Evolutionary conservation across 345 rosid genomes (phyloP), one percentile per base, ranked within the genome.

Genomic region (Diplotaxis tenuifolia): DNA sequence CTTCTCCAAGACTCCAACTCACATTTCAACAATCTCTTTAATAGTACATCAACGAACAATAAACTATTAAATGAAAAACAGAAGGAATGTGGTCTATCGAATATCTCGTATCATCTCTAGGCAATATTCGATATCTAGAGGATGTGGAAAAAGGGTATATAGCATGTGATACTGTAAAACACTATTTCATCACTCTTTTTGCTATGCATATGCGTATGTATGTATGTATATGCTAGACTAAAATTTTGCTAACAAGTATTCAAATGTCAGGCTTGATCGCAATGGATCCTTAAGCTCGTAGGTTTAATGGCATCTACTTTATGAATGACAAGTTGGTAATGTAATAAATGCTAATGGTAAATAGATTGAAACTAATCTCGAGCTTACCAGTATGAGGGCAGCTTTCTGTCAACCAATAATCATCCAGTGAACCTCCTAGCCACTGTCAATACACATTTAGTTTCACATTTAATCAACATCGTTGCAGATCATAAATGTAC

Each of bases 11-110:
- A 42, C 36, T 60, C 59, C 18, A 14, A 21, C 36, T 62, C 76
- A 52, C 38, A 72, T 63, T 70, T 62, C 60, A 61, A 61, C 14
- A 6, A 6, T 62, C 29, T 58, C 70, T 53, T 38, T 28, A 5
- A 6, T 3, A 14, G 25, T 40, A 29, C 54, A 57, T 36, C 55
- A 28, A 29, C 23, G 21, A 72, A 14, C 32, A 4, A 73, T 14
- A 67, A 23, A 59, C 9, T 55, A 15, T 21, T 20, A 57, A 42
- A 20, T 31, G 9, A 53, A 28, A 19, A 56, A 32, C 16, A n/a
- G 54, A 54, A 42, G 49, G 19, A 40, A 40, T 11, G 23, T 6
- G 34, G 34, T 29, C 34, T 29, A 6, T 29, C 6, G 7, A 29
- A 6, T 29, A 29, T 29, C 34, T 29, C 34, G 9, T 6, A 29